Evolutionary conservation across 257 asterid species (phyloP).

Genomic region (Verbena officinalis): DNA sequence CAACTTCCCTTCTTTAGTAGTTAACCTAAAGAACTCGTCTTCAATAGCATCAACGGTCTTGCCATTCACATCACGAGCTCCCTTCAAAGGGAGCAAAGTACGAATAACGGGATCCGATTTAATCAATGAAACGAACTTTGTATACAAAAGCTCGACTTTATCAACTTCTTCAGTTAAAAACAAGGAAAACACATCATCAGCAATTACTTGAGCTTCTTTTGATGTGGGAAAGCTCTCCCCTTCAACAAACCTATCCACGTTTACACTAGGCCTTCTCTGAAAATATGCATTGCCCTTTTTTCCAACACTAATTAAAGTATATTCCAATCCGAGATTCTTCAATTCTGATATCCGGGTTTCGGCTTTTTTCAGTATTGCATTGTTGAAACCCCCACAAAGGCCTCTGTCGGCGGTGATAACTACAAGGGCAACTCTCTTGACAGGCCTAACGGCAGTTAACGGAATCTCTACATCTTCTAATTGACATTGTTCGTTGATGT

Average conservation of each 20-base stretch:
- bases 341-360: conserved; percentile 56
- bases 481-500: conserved; percentile 59
- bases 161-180: conserved; percentile 73
- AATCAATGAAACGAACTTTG: conserved; percentile 69
- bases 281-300: conserved; percentile 68
- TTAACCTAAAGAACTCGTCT: conserved; percentile 70
- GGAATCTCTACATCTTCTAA: conserved; percentile 66
- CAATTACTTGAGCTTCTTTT: conserved; percentile 76
- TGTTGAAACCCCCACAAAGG: conserved; percentile 79
- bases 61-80: conserved; percentile 55
- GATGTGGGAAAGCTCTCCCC: conserved; percentile 62
- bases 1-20: conserved; percentile 66
- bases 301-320: conserved; percentile 60
- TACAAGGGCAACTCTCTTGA: conserved; percentile 60
- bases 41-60: conserved; percentile 50
- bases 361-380: conserved; percentile 49
- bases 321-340: conserved; percentile 49
- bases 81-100: conserved; percentile 71
- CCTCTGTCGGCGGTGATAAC: conserved; percentile 73
- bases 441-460: conserved; percentile 63
- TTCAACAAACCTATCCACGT: conserved; percentile 53
- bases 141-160: conserved; percentile 75
- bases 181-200: conserved; percentile 67
- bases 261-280: conserved; percentile 32
- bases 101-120: conserved; percentile 65